phyloP scores from a whole-genome alignment of 2,329 filamentous ascomycete species.

The Fusarium paranaense region DNA sequence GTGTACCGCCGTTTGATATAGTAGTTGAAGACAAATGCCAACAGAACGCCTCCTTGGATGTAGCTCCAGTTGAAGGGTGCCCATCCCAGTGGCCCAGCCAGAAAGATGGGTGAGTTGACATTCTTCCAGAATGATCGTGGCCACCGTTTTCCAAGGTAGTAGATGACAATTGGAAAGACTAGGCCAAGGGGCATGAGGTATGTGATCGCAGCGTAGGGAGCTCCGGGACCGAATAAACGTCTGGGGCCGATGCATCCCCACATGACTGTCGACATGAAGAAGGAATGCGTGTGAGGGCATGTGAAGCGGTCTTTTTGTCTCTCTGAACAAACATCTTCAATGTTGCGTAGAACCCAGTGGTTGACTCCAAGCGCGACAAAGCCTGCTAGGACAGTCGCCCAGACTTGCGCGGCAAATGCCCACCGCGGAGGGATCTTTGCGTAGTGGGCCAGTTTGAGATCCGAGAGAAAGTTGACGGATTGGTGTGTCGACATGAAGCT shows the following conservation, averaged over 20 bases:
- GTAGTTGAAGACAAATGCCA: conserved; percentile 44
- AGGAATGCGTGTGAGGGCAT: conserved; percentile 59
- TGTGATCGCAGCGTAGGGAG: conserved; percentile 30
- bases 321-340: conserved; percentile 67
- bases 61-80: conserved; percentile 44
- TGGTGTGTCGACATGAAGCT: conserved; percentile 72
- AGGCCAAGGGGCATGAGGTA: conserved; percentile 36
- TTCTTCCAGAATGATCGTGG: conserved; percentile 35
- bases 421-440: conserved; percentile 67
- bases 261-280: conserved; percentile 73
- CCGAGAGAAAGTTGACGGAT: conserved; percentile 68
- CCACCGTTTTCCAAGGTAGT: conserved; percentile 33
- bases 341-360: conserved; percentile 68
- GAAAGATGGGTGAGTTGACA: conserved; percentile 39
- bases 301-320: conserved; percentile 63
- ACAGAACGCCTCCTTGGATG: conserved; percentile 38
- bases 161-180: conserved; percentile 33
- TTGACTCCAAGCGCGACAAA: conserved; percentile 69
- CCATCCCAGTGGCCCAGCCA: conserved; percentile 41
- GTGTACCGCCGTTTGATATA: conserved; percentile 39
- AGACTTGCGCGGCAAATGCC: conserved; percentile 66
- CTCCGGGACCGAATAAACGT: conserved; percentile 64
- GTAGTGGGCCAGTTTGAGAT: conserved; percentile 73
- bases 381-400: conserved; percentile 64
- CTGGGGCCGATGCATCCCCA: conserved; percentile 76